These are phyloP conservation scores for Toxicodendron radicans DNA, from an alignment of 345 rosid genomes.

Conservation along the genomic window DNA sequence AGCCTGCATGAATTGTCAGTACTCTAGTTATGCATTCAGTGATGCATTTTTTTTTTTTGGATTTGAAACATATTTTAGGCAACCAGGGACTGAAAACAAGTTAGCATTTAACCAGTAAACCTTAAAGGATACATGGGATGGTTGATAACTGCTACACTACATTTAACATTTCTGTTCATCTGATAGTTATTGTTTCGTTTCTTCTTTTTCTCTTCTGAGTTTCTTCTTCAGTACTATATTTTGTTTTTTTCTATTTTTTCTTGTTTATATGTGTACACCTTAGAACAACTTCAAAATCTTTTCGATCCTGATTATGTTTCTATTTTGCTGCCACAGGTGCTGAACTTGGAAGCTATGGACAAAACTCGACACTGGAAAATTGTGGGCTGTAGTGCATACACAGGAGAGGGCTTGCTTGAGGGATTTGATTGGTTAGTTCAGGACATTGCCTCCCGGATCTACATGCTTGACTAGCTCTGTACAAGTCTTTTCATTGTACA, in stretches of 20 bases:
- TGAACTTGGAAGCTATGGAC: constrained; percentile 83
- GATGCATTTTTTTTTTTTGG: neutral
- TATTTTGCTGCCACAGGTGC: constrained; percentile 42
- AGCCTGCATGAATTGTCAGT: constrained; percentile 8
- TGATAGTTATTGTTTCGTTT: neutral
- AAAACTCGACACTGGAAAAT: constrained; percentile 86
- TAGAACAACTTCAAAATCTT: neutral
- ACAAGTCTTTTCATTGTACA: neutral
- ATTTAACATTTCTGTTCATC: neutral
- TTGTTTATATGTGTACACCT: neutral
- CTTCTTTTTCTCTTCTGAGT: neutral
- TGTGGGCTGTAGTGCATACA: constrained; percentile 86
- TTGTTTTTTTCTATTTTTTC: neutral
- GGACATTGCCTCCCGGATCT: constrained; percentile 88
- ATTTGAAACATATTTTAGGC: neutral
- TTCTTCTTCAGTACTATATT: neutral
- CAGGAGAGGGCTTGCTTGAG: constrained; percentile 82
- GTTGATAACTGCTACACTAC: neutral
- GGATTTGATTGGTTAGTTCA: constrained; percentile 97
- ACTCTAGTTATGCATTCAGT: neutral
- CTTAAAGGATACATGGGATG: neutral
- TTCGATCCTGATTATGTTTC: neutral
- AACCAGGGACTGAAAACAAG: neutral
- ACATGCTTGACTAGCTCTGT: constrained; percentile 64
- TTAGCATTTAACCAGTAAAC: neutral